These are phyloP conservation scores for Teratosphaeria zuluensis DNA, from an alignment of 2,329 filamentous ascomycete genomes.

Conservation along the genomic window DNA sequence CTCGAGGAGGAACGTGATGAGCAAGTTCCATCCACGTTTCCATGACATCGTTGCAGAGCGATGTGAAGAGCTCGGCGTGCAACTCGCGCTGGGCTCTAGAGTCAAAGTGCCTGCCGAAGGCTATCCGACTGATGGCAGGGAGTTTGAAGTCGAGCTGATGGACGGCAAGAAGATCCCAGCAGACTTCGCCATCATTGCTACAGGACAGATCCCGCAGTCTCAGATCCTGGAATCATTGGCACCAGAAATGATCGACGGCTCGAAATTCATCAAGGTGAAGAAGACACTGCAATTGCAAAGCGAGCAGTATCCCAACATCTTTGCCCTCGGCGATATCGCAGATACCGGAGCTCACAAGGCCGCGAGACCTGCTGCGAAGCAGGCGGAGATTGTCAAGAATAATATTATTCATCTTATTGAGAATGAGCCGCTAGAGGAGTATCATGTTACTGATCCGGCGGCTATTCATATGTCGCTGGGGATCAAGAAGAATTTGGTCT, in stretches of 20 bases:
- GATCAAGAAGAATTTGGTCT: slow-evolving; percentile 4
- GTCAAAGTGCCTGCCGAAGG: slow-evolving; percentile 17
- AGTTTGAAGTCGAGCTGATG: slow-evolving; percentile 31
- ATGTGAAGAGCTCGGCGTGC: slow-evolving; percentile 39
- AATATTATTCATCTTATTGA: slow-evolving; percentile 45
- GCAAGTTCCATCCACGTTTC: slow-evolving; percentile 38
- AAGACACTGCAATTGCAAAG: slow-evolving; percentile 49
- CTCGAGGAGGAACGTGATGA: slow-evolving; percentile 45
- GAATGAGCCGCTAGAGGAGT: slow-evolving; percentile 3
- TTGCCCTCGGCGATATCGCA: slow-evolving; percentile 55
- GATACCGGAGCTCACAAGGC: slow-evolving; percentile 43
- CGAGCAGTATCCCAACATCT: slow-evolving; percentile 42
- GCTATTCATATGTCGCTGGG: slow-evolving; percentile 5
- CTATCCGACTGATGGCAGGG: slow-evolving; percentile 14
- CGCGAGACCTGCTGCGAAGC: slow-evolving; percentile 39
- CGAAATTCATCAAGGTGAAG: slow-evolving; percentile 35
- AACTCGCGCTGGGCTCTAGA: slow-evolving; percentile 38
- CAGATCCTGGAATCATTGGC: slow-evolving; percentile 30
- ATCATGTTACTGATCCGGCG: background rate
- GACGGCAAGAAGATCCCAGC: slow-evolving; percentile 39
- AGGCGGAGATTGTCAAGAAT: slow-evolving; percentile 43
- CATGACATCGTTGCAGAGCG: slow-evolving; percentile 31
- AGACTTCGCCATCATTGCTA: slow-evolving; percentile 50
- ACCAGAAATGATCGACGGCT: slow-evolving; percentile 7
- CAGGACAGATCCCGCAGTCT: slow-evolving; percentile 46